Evolutionary conservation across 352 stramenopile genomes (phyloP).

Genomic region (Halophytophthora batemanensis): DNA sequence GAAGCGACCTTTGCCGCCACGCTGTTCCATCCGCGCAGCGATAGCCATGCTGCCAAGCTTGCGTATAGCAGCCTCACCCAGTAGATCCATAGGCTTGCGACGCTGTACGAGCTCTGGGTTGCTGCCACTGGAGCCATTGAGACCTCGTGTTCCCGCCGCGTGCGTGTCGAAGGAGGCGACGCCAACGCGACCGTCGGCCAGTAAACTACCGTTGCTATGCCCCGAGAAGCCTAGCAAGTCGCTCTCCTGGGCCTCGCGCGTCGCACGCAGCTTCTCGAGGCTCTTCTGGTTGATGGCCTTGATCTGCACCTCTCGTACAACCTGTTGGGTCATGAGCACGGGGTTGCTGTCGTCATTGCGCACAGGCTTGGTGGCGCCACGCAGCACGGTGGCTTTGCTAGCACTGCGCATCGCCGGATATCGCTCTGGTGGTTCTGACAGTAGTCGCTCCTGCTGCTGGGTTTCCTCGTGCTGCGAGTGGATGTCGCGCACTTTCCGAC

Average conservation of each 20-base stretch:
- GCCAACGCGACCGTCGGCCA: constrained; percentile 17
- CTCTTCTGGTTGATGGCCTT: constrained; percentile 86
- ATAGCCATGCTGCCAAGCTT: constrained; percentile 33
- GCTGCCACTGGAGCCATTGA: constrained; percentile 18
- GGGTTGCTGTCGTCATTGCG: constrained; percentile 62
- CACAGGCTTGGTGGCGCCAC: constrained; percentile 61
- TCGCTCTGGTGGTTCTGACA: constrained; percentile 47
- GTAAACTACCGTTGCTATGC: constrained; percentile 11
- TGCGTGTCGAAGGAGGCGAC: constrained; percentile 33
- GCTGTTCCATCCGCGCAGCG: constrained; percentile 26
- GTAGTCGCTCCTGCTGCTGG: constrained; percentile 78
- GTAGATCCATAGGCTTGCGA: constrained; percentile 53
- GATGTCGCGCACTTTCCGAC: constrained; percentile 54
- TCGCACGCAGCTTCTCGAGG: constrained; percentile 78
- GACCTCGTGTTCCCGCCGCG: constrained; percentile 6
- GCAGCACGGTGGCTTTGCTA: constrained; percentile 57
- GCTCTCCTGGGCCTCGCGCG: constrained; percentile 62
- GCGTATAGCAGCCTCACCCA: constrained; percentile 45
- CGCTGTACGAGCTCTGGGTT: constrained; percentile 48
- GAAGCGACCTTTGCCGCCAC: constrained; percentile 63
- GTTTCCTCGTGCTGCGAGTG: constrained; percentile 75
- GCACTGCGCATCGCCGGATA: constrained; percentile 63
- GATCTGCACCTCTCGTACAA: constrained; percentile 89
- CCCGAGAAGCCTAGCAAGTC: constrained; percentile 23
- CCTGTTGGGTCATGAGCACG: constrained; percentile 57